phyloP scores from a whole-genome alignment of 225 moss, liverwort and hornwort species.

The Physcomitrium patens region DNA sequence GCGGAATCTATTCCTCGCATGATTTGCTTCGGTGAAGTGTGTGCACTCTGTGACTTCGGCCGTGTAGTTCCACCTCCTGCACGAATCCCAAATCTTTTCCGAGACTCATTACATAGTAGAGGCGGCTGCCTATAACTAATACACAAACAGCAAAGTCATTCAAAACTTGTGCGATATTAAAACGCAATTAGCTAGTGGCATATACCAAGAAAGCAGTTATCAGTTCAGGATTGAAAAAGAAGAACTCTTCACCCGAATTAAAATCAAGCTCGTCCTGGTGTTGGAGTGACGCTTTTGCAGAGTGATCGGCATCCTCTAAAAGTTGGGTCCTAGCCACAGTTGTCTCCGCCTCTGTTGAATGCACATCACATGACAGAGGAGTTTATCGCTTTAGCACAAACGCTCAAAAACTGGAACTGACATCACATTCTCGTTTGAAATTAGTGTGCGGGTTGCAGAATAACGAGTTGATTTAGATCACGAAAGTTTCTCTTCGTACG shows the following conservation, averaged over 20 bases:
- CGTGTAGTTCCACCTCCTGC: slow-evolving; percentile 25
- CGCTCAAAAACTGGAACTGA: background rate
- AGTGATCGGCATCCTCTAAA: slow-evolving; percentile 44
- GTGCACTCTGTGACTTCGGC: slow-evolving; percentile 8
- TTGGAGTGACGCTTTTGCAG: slow-evolving; percentile 18
- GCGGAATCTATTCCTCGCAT: slow-evolving; percentile 24
- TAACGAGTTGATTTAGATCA: background rate
- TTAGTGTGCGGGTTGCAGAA: slow-evolving; percentile 1
- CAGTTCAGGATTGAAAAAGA: background rate
- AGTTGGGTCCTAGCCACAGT: slow-evolving; percentile 46
- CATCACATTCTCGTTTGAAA: background rate
- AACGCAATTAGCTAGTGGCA: background rate
- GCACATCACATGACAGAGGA: background rate
- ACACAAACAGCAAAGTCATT: background rate
- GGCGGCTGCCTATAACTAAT: background rate
- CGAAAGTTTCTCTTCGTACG: slow-evolving; percentile 31
- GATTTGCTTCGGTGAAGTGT: slow-evolving; percentile 28
- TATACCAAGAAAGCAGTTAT: background rate
- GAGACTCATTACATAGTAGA: background rate
- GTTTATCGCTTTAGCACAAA: background rate
- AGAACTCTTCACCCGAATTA: slow-evolving; percentile 26
- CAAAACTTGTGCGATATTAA: background rate
- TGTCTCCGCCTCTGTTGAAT: slow-evolving; percentile 53
- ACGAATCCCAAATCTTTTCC: background rate
- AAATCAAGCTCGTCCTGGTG: slow-evolving; percentile 40